These are phyloP conservation scores for Kodamaea fungicola DNA, from an alignment of 1,139 yeast species.

Conservation along the genomic window DNA sequence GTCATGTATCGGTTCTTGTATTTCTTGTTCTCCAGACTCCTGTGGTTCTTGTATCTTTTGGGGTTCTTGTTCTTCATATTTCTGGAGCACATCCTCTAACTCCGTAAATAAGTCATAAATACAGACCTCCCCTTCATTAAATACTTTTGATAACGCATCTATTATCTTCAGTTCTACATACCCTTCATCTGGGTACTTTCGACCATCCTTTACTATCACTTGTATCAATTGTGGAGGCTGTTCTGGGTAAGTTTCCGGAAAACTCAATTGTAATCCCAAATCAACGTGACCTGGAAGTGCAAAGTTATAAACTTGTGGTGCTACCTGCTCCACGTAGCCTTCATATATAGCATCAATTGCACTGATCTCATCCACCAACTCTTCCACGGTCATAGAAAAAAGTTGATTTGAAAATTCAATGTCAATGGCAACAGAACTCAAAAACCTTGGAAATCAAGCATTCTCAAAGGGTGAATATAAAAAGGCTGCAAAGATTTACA, in stretches of 20 bases:
- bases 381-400: slow-evolving; percentile 43
- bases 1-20: slow-evolving; percentile 5
- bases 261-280: slow-evolving; percentile 57
- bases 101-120: slow-evolving; percentile 75
- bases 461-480: slow-evolving; percentile 52
- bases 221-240: slow-evolving; percentile 56
- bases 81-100: slow-evolving; percentile 49
- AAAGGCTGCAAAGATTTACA: slow-evolving; percentile 60
- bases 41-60: not conserved
- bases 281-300: slow-evolving; percentile 62
- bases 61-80: slow-evolving; percentile 8
- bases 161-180: slow-evolving; percentile 43
- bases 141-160: slow-evolving; percentile 50
- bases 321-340: slow-evolving; percentile 34
- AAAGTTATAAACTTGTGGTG: slow-evolving; percentile 46
- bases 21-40: slow-evolving; percentile 6
- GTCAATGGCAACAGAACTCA: slow-evolving; percentile 30
- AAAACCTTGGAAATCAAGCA: slow-evolving; percentile 60
- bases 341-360: slow-evolving; percentile 93
- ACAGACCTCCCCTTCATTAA: slow-evolving; percentile 62
- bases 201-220: slow-evolving; percentile 34
- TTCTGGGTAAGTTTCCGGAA: slow-evolving; percentile 70
- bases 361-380: slow-evolving; percentile 69
- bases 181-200: slow-evolving; percentile 36
- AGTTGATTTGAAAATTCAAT: slow-evolving; percentile 1